Percentiles rank a stretch among this genome's conserved stretches.
phyloP scores from a whole-genome alignment of 805 yeast species.

The Wickerhamiella brachini region DNA sequence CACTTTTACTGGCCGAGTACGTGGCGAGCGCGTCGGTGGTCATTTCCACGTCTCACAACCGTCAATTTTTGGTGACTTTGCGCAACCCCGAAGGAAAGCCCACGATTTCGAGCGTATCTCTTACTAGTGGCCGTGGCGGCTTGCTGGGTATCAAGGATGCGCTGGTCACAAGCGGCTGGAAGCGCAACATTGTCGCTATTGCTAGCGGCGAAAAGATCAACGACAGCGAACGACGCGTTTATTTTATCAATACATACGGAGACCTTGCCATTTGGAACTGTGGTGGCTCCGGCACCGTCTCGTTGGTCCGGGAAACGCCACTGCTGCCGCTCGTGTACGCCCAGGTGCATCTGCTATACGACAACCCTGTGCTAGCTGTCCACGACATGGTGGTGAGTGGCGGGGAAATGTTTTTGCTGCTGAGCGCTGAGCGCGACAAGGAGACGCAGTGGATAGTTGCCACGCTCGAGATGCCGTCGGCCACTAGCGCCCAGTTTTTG shows the following conservation, averaged over 20 bases:
- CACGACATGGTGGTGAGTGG: conserved; percentile 46
- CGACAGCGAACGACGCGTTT: conserved; percentile 35
- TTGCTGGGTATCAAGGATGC: conserved; percentile 20
- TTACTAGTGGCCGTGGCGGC: conserved; percentile 20
- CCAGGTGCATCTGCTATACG: conserved; percentile 34
- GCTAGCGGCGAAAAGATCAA: conserved; percentile 37
- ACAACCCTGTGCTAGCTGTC: conserved; percentile 36
- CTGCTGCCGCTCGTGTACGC: conserved; percentile 27
- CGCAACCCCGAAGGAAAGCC: conserved; percentile 61
- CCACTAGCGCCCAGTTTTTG: conserved; percentile 21
- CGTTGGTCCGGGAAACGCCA: conserved; percentile 27
- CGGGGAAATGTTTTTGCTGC: conserved; percentile 29
- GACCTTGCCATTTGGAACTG: conserved; percentile 37
- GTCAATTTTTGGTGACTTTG: conserved; percentile 47
- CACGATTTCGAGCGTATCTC: conserved; percentile 13
- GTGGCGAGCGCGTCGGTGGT: conserved; percentile 66
- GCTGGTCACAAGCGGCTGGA: conserved; percentile 14
- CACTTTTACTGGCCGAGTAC: conserved; percentile 40
- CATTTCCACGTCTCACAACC: conserved; percentile 54
- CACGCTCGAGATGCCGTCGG: conserved; percentile 30
- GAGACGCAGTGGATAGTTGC: conserved; percentile 33
- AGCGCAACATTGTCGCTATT: conserved; percentile 41
- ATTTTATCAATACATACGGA: conserved; percentile 32
- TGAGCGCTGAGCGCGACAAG: not conserved
- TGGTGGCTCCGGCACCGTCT: conserved; percentile 32